Percentiles rank a stretch among this genome's conserved stretches.
Evolutionary conservation across 2,329 filamentous ascomycete genomes (phyloP).

Genomic region (Pseudopyricularia javanii): DNA sequence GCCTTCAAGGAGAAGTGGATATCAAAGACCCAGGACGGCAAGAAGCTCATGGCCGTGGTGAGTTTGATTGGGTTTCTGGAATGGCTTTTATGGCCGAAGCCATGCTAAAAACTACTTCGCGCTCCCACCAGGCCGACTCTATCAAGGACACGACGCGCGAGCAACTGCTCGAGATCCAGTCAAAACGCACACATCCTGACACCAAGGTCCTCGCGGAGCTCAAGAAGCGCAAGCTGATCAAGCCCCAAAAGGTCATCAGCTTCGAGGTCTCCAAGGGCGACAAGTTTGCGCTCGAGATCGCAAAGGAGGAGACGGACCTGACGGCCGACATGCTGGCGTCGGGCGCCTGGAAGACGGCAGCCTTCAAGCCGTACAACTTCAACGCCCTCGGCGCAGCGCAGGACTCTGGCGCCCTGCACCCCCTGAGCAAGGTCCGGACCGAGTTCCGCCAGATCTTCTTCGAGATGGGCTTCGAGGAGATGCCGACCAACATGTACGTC

Average conservation of each 20-base stretch:
- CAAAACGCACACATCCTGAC: conserved; percentile 57
- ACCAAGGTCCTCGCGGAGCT: conserved; percentile 67
- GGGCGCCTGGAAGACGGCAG: conserved; percentile 83
- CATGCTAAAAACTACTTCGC: not conserved
- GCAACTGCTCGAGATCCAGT: conserved; percentile 60
- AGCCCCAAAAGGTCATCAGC: conserved; percentile 68
- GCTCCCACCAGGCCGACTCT: conserved; percentile 40
- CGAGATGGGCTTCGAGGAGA: conserved; percentile 97
- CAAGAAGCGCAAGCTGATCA: conserved; percentile 85
- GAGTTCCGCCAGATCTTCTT: conserved; percentile 99
- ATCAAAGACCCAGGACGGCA: conserved; percentile 44
- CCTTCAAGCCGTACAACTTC: conserved; percentile 64
- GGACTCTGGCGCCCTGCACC: conserved; percentile 48
- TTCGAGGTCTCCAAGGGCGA: conserved; percentile 77
- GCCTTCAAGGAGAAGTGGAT: conserved; percentile 79
- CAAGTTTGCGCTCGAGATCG: conserved; percentile 80
- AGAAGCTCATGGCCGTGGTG: conserved; percentile 37
- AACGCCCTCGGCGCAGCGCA: conserved; percentile 46
- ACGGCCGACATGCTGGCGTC: conserved; percentile 83
- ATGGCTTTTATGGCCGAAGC: not conserved
- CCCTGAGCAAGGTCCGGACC: conserved; percentile 85
- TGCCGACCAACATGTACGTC: conserved; percentile 88
- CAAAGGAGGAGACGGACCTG: conserved; percentile 89
- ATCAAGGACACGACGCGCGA: conserved; percentile 72
- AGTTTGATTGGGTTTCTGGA: conserved; percentile 8